Evolutionary conservation across 495 filamentous ascomycete species (phyloP).

Genomic region (Annulohypoxylon bovei): DNA sequence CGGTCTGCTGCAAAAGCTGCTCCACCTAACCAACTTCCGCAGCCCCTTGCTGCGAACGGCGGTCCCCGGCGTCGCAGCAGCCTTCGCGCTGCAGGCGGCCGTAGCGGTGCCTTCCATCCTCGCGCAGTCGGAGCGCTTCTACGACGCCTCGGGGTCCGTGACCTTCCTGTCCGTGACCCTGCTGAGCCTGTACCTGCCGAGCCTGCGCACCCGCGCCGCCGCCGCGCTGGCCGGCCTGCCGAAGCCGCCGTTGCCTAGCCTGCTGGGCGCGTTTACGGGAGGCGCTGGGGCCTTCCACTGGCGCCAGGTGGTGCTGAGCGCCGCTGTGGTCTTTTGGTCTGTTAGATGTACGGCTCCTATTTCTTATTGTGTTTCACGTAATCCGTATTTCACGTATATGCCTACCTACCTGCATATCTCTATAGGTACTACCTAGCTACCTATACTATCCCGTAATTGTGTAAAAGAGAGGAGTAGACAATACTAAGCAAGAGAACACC

Average conservation of each 20-base stretch:
- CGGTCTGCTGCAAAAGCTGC: slow-evolving; percentile 57
- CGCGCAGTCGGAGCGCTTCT: slow-evolving; percentile 68
- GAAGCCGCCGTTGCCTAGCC: slow-evolving; percentile 59
- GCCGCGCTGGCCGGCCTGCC: slow-evolving; percentile 48
- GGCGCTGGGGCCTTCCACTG: slow-evolving; percentile 61
- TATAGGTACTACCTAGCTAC: background rate
- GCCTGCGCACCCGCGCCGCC: slow-evolving; percentile 60
- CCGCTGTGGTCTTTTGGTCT: slow-evolving; percentile 66
- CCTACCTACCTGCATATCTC: too few species aligned
- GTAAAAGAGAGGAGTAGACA: background rate
- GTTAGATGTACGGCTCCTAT: slow-evolving; percentile 56
- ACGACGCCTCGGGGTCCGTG: slow-evolving; percentile 69
- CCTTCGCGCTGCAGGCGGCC: slow-evolving; percentile 64
- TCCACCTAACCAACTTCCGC: slow-evolving; percentile 65
- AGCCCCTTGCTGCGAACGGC: slow-evolving; percentile 68
- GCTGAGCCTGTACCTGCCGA: slow-evolving; percentile 67
- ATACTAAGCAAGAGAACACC: background rate
- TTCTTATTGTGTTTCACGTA: background rate
- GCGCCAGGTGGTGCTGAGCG: slow-evolving; percentile 68
- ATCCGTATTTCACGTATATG: background rate
- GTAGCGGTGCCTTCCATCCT: slow-evolving; percentile 68
- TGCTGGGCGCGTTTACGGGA: slow-evolving; percentile 50
- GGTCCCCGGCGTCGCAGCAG: slow-evolving; percentile 65
- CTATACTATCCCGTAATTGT: background rate
- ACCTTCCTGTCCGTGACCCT: slow-evolving; percentile 69